Percentiles rank a stretch among this genome's conserved stretches.
phyloP scores from a whole-genome alignment of 495 filamentous ascomycete species.

The Penicillium angulare region DNA sequence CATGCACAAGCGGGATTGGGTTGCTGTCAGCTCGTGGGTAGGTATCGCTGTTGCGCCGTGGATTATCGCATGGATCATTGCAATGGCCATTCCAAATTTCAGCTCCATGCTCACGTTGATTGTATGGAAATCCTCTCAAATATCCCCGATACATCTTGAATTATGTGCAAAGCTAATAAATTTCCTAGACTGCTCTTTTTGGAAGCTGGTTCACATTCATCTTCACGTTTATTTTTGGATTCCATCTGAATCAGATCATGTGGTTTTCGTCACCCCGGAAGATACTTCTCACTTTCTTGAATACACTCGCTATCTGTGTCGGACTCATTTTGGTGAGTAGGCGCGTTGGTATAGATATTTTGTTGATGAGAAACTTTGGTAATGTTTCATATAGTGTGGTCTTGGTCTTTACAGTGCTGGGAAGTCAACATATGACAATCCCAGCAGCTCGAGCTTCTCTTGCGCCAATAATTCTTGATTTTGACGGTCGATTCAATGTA shows the following conservation, averaged over 20 bases:
- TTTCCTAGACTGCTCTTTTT: slow-evolving; percentile 38
- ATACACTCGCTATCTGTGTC: slow-evolving; percentile 28
- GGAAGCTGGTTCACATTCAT: slow-evolving; percentile 47
- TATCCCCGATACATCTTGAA: no score
- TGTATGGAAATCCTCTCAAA: no score
- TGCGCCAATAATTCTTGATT: slow-evolving; percentile 39
- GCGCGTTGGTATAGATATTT: no score
- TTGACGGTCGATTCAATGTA: no score
- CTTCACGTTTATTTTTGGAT: slow-evolving; percentile 43
- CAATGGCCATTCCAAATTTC: slow-evolving; percentile 4
- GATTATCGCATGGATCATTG: slow-evolving; percentile 9
- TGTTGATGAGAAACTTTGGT: slow-evolving; percentile 2
- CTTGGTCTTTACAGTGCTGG: slow-evolving; percentile 46
- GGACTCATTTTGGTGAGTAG: slow-evolving; percentile 37
- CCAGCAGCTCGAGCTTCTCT: slow-evolving; percentile 39
- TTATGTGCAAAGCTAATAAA: no score
- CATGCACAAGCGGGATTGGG: background rate
- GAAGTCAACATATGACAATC: slow-evolving; percentile 38
- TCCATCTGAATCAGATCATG: slow-evolving; percentile 36
- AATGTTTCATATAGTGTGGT: slow-evolving; percentile 29
- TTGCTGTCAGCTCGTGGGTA: slow-evolving; percentile 3
- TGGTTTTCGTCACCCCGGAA: slow-evolving; percentile 31
- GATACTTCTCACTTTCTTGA: slow-evolving; percentile 33
- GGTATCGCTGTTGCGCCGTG: background rate
- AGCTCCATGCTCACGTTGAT: slow-evolving; percentile 6